A percentile compares a stretch with the other conserved stretches of the same genome.
phyloP scores from a whole-genome alignment of 192 early-diverging fungal genomes.

The Pecoramyces ruminantium region DNA sequence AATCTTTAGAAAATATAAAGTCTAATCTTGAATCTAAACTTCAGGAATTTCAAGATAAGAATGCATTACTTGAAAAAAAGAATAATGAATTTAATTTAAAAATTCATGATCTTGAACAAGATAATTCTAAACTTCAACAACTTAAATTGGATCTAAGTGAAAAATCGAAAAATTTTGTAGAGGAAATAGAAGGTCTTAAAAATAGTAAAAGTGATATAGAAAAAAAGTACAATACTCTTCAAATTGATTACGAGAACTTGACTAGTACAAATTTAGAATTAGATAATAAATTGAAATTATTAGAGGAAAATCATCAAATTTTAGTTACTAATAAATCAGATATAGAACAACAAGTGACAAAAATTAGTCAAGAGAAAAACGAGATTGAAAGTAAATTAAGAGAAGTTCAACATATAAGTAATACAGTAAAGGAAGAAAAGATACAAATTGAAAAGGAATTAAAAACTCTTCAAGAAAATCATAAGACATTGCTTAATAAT shows the following conservation, averaged over 20 bases:
- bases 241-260: not conserved
- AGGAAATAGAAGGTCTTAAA: not conserved
- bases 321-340: not conserved
- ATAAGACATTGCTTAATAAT: not conserved
- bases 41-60: not conserved
- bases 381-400: not conserved
- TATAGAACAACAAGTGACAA: not conserved
- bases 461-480: not conserved
- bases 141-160: not conserved
- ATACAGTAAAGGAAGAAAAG: not conserved
- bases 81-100: not conserved
- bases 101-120: not conserved
- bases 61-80: not conserved
- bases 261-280: not conserved
- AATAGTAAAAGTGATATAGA: not conserved
- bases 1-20: not conserved
- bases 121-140: not conserved
- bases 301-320: not conserved
- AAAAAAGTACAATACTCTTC: not conserved
- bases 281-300: not conserved
- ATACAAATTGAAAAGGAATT: not conserved
- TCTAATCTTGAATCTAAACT: not conserved
- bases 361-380: not conserved
- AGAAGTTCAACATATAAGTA: not conserved
- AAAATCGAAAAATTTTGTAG: not conserved